Evolutionary conservation across 371 early-diverging fungal genomes (phyloP).

Genomic region (Mortierella sp.): DNA sequence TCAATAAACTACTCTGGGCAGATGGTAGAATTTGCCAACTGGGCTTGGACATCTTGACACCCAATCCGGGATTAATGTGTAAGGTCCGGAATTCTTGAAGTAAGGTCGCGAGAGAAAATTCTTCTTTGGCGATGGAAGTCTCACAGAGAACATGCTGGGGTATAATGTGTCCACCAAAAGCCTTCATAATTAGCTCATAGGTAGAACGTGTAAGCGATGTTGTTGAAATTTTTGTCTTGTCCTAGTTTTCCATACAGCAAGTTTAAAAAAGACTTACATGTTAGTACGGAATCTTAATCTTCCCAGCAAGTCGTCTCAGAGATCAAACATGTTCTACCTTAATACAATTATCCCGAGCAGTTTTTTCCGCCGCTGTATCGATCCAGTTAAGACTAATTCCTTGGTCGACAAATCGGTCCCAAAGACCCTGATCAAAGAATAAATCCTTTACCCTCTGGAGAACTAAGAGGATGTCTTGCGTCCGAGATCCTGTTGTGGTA

Average conservation of each 20-base stretch:
- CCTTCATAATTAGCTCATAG: conserved; percentile 38
- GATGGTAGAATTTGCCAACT: conserved; percentile 42
- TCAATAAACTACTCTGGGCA: neutral
- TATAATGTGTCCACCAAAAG: conserved; percentile 52
- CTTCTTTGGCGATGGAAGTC: conserved; percentile 8
- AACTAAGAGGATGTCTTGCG: conserved; percentile 32
- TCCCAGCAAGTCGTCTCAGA: too few species aligned
- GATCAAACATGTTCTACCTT: too few species aligned
- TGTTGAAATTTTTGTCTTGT: conserved; percentile 24
- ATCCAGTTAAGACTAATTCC: conserved; percentile 42
- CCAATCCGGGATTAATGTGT: conserved; percentile 41
- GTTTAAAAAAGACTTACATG: neutral
- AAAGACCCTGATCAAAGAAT: conserved; percentile 38
- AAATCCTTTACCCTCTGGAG: conserved; percentile 32
- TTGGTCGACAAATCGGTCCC: conserved; percentile 48
- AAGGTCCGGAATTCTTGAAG: conserved; percentile 30
- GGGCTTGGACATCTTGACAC: conserved; percentile 35
- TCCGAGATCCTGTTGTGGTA: conserved; percentile 18
- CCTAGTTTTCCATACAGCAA: neutral
- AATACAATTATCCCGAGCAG: neutral
- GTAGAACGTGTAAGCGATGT: conserved; percentile 32
- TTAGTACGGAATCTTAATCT: neutral
- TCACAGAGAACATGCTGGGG: conserved; percentile 26
- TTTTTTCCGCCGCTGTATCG: conserved; percentile 12
- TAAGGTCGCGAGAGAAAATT: conserved; percentile 35